phyloP scores from a whole-genome alignment of 2,329 filamentous ascomycete genomes.

The Hypocreales sp. region DNA sequence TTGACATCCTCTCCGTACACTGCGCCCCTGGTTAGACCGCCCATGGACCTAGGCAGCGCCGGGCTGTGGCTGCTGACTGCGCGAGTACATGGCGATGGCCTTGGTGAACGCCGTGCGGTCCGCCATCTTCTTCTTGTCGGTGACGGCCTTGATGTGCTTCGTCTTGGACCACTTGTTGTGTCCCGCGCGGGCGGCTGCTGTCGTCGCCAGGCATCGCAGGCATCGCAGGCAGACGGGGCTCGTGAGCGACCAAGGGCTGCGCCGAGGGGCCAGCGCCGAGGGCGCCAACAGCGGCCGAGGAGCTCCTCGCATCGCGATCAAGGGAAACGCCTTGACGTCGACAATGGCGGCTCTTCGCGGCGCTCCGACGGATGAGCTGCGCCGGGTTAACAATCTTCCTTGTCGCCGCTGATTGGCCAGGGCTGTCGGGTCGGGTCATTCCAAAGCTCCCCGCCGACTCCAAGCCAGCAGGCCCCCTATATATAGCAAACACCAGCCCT shows the following conservation, averaged over 20 bases:
- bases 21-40: slow-evolving; percentile 24
- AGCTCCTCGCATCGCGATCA: too few species aligned
- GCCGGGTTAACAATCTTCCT: slow-evolving; percentile 17
- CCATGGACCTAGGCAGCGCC: too few species aligned
- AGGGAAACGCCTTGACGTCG: too few species aligned
- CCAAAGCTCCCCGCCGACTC: too few species aligned
- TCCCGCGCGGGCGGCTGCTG: slow-evolving; percentile 38
- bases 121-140: slow-evolving; percentile 64
- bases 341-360: too few species aligned
- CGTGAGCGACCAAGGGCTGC: not conserved
- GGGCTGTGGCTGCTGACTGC: too few species aligned
- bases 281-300: too few species aligned
- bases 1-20: slow-evolving; percentile 62
- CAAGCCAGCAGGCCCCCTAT: too few species aligned
- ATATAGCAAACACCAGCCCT: too few species aligned
- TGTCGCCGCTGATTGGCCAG: slow-evolving; percentile 1
- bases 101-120: slow-evolving; percentile 54
- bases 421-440: too few species aligned
- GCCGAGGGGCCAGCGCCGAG: not conserved
- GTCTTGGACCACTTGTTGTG: slow-evolving; percentile 96
- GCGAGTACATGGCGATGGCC: slow-evolving; percentile 60
- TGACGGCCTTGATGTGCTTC: slow-evolving; percentile 82
- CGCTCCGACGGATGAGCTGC: slow-evolving; percentile 5
- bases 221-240: slow-evolving; percentile 28
- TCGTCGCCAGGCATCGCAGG: slow-evolving; percentile 31